phyloP scores from a whole-genome alignment of 2,329 filamentous ascomycete genomes.

The Colletotrichum lindemuthianum region DNA sequence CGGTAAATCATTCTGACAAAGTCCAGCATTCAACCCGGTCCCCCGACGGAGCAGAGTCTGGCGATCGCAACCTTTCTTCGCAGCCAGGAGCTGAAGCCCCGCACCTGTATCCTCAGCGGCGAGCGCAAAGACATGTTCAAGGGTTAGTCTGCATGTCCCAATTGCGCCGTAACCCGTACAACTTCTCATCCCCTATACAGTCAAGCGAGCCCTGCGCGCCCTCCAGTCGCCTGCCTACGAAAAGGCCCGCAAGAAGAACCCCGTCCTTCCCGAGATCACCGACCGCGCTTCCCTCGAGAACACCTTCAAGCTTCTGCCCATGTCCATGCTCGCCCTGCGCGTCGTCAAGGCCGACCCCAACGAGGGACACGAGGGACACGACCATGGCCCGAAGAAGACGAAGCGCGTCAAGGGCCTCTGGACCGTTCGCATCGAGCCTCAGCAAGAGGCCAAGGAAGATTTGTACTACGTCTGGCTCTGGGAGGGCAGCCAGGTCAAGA shows the following conservation, averaged over 20 bases:
- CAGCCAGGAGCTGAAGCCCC: conserved; percentile 83
- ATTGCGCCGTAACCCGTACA: neutral
- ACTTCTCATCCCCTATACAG: conserved; percentile 55
- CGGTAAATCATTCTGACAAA: conserved; percentile 42
- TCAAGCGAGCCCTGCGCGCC: conserved; percentile 94
- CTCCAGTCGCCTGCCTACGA: conserved; percentile 89
- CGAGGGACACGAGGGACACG: conserved; percentile 79
- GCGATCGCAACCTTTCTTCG: conserved; percentile 90
- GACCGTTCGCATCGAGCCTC: conserved; percentile 95
- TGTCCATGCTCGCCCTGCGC: conserved; percentile 92
- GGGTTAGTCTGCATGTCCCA: conserved; percentile 63
- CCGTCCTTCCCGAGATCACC: conserved; percentile 85
- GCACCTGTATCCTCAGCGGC: conserved; percentile 93
- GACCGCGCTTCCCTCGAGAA: conserved; percentile 92
- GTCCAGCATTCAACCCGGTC: conserved; percentile 76
- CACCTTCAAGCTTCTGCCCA: conserved; percentile 91
- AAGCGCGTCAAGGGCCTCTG: conserved; percentile 96
- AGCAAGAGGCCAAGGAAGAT: conserved; percentile 87
- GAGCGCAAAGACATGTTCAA: conserved; percentile 99
- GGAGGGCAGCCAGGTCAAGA: conserved; percentile 92
- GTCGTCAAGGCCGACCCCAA: conserved; percentile 85
- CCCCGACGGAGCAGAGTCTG: conserved; percentile 88
- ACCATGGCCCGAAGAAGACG: conserved; percentile 75
- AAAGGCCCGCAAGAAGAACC: conserved; percentile 90
- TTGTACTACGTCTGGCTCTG: conserved; percentile 98